Percentiles rank a stretch among this genome's conserved stretches.
These are phyloP conservation scores for Santalum album DNA, from an alignment of 164 flowering plant genomes.

Conservation along the genomic window DNA sequence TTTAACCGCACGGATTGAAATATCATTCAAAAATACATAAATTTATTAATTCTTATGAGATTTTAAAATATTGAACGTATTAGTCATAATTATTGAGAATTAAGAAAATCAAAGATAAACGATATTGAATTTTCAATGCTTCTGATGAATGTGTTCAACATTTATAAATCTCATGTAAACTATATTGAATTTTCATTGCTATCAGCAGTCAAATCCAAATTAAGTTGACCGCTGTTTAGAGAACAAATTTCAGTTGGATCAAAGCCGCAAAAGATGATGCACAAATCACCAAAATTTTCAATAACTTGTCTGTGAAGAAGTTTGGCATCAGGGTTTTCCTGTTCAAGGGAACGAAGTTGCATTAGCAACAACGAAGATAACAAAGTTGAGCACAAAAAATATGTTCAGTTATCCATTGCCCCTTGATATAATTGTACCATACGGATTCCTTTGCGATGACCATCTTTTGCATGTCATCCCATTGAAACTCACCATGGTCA, in stretches of 20 bases:
- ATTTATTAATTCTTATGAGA: too few species aligned
- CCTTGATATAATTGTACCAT: constrained; percentile 14
- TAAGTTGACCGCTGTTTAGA: neutral
- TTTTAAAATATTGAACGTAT: too few species aligned
- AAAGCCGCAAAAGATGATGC: constrained; percentile 8
- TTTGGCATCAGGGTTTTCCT: constrained; percentile 18
- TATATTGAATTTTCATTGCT: constrained; percentile 6
- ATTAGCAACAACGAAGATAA: neutral
- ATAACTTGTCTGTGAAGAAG: constrained; percentile 2
- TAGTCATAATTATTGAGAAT: too few species aligned
- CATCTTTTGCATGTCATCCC: constrained; percentile 12
- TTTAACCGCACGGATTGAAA: too few species aligned
- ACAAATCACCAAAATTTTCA: constrained; percentile 14
- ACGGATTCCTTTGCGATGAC: constrained; percentile 8
- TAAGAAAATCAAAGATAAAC: too few species aligned
- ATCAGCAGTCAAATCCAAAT: constrained; percentile 2
- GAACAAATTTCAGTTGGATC: constrained; percentile 5
- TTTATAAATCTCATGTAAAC: too few species aligned
- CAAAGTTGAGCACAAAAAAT: neutral
- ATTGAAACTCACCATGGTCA: constrained; percentile 6
- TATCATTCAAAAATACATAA: too few species aligned
- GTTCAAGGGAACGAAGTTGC: neutral
- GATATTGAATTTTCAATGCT: too few species aligned
- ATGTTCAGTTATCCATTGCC: neutral
- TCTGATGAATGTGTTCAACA: too few species aligned